Conservation (phyloP, 352 stramenopile species). For the Sclerospora graminicola region DNA sequence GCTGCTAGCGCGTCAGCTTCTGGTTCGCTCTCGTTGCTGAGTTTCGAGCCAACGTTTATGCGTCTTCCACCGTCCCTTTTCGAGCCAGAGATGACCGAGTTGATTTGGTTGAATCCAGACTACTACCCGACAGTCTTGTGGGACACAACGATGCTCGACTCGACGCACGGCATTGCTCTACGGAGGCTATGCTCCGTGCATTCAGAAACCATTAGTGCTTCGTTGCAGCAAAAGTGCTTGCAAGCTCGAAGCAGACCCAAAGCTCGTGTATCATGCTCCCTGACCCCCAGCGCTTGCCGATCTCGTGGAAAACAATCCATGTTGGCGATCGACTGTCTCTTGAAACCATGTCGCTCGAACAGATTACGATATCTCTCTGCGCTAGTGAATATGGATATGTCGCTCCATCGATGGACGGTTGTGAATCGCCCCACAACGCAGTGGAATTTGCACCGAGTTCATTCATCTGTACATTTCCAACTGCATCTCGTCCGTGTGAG, state of each 20-base stretch:
- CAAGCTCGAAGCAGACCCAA: conserved; percentile 82
- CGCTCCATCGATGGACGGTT: conserved; percentile 96
- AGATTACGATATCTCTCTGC: conserved; percentile 93
- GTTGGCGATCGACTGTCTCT: conserved; percentile 94
- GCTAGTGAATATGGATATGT: conserved; percentile 99
- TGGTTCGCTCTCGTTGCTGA: conserved; percentile 64
- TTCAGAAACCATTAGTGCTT: conserved; percentile 81
- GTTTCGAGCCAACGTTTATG: conserved; percentile 87
- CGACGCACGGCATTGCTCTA: conserved; percentile 76
- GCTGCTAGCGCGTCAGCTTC: conserved; percentile 18
- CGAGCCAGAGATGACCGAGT: conserved; percentile 79
- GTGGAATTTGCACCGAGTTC: conserved; percentile 94
- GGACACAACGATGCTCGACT: conserved; percentile 86
- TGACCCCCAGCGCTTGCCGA: conserved; percentile 91
- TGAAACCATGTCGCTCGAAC: conserved; percentile 85
- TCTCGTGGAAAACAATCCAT: conserved; percentile 97
- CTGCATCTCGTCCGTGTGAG: conserved; percentile 97
- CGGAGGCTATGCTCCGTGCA: conserved; percentile 83
- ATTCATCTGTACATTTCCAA: conserved; percentile 98
- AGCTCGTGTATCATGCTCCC: conserved; percentile 89
- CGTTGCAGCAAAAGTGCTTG: conserved; percentile 86
- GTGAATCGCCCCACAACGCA: conserved; percentile 90
- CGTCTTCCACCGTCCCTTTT: conserved; percentile 74
- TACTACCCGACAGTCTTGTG: conserved; percentile 86
- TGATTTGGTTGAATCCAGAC: conserved; percentile 89